These are phyloP conservation scores for Aegilops tauschii DNA, from an alignment of 176 grass and related monocot genomes.

Conservation along the genomic window DNA sequence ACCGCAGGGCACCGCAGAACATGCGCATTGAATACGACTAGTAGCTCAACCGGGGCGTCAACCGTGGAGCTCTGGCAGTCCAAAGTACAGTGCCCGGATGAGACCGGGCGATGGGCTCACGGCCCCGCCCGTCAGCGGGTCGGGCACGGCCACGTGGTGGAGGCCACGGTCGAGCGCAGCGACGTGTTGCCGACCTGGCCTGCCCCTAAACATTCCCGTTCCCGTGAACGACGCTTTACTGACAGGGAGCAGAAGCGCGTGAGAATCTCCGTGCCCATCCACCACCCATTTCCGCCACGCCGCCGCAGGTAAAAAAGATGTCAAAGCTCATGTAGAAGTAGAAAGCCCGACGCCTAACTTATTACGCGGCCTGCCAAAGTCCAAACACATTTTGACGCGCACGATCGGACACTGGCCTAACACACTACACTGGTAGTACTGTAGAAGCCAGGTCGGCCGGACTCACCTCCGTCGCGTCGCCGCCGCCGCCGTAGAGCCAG, in stretches of 20 bases:
- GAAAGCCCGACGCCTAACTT: constrained; percentile 4
- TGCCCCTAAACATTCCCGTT: constrained; percentile 27
- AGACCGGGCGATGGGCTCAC: neutral
- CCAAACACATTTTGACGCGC: constrained; percentile 5
- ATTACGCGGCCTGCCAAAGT: neutral
- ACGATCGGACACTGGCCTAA: neutral
- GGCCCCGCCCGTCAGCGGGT: constrained; percentile 1
- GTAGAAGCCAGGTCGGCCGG: neutral
- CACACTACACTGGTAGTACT: neutral
- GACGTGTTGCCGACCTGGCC: constrained; percentile 29
- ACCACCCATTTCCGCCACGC: neutral
- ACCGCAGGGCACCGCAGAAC: neutral
- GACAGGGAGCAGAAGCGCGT: constrained; percentile 38
- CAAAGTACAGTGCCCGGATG: constrained; percentile 6
- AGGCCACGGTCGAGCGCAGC: neutral
- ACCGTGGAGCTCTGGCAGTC: neutral
- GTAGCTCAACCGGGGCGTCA: neutral
- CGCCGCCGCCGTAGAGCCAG: constrained; percentile 48
- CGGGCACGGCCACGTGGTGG: constrained; percentile 32
- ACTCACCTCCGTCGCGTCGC: constrained; percentile 75
- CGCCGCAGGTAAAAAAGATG: neutral
- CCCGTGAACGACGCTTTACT: constrained; percentile 41
- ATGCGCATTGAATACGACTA: neutral
- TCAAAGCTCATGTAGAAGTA: neutral
- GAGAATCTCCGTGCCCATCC: constrained; percentile 6